Conservation (phyloP, 371 early-diverging fungal genomes). For the Dinochytrium kinnereticum region DNA sequence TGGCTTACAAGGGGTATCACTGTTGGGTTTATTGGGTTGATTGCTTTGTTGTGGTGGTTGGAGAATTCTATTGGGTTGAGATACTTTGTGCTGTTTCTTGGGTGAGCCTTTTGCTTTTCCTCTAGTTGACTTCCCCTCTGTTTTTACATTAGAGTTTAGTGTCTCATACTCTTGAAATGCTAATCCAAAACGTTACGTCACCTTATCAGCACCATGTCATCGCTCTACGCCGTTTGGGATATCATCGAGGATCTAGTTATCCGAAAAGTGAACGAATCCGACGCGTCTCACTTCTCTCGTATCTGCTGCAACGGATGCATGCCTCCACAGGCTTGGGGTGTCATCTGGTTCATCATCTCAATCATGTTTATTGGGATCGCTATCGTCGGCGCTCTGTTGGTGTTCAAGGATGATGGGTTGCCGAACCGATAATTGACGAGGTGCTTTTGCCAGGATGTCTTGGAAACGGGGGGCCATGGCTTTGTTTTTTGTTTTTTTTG, state of each 20-base stretch:
- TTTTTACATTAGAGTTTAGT: neutral
- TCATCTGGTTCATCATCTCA: constrained; percentile 87
- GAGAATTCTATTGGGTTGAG: constrained; percentile 72
- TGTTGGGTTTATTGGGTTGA: constrained; percentile 78
- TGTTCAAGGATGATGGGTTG: constrained; percentile 64
- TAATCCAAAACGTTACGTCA: too few relatives aligned
- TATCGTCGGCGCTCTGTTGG: constrained; percentile 77
- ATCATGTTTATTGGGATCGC: constrained; percentile 78
- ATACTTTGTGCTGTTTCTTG: constrained; percentile 90
- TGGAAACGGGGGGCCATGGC: too few relatives aligned
- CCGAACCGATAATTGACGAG: neutral
- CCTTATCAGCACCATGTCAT: constrained; percentile 87
- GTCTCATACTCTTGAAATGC: too few relatives aligned
- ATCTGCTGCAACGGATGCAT: constrained; percentile 77
- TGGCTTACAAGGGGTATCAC: constrained; percentile 86
- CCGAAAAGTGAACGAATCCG: constrained; percentile 89
- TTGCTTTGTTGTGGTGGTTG: constrained; percentile 87
- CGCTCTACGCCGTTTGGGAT: constrained; percentile 91
- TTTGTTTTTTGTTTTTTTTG: constrained; percentile 2
- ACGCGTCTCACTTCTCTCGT: constrained; percentile 87
- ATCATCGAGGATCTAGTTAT: constrained; percentile 91
- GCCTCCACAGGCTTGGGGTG: constrained; percentile 84
- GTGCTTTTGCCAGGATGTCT: too few relatives aligned
- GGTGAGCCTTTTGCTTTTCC: constrained; percentile 52
- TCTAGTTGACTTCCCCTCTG: neutral